phyloP scores from a whole-genome alignment of 768 basidiomycete genomes.

The Rhodosporidiobolus odoratus region DNA sequence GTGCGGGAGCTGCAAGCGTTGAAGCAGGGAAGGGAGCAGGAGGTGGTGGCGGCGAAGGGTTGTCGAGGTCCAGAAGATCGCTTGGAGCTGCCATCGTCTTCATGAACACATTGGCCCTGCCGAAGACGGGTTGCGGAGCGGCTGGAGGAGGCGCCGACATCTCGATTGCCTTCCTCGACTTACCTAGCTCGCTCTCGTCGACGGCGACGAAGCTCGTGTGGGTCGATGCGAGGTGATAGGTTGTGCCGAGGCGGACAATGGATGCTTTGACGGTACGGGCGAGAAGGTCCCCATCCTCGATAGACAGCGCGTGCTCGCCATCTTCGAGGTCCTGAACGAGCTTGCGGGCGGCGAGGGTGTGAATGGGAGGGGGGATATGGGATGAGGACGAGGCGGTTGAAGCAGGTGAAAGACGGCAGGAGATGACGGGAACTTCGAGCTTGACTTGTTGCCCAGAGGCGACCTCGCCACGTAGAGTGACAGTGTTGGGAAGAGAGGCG shows the following conservation, averaged over 20 bases:
- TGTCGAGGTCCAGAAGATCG: neutral
- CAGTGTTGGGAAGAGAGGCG: conserved; percentile 10
- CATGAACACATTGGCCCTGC: neutral
- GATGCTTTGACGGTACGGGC: conserved; percentile 50
- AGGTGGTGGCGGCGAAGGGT: neutral
- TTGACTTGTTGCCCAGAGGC: conserved; percentile 28
- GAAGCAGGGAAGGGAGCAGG: neutral
- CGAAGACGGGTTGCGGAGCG: neutral
- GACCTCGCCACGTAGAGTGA: conserved; percentile 34
- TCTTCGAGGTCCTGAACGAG: conserved; percentile 57
- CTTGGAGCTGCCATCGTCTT: neutral
- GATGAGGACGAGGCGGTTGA: neutral
- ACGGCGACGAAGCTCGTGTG: conserved; percentile 60
- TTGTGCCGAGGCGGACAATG: conserved; percentile 54
- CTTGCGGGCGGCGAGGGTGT: conserved; percentile 56
- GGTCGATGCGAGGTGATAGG: conserved; percentile 55
- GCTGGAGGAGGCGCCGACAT: neutral
- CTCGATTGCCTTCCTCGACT: neutral
- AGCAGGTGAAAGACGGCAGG: neutral
- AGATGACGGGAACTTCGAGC: conserved; percentile 32
- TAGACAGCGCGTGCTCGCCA: conserved; percentile 40
- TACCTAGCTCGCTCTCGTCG: conserved; percentile 42
- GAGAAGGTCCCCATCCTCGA: conserved; percentile 46
- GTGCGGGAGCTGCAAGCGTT: neutral
- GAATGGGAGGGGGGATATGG: conserved; percentile 45